These are phyloP conservation scores for Cnidoscolus chayamansa DNA, from an alignment of 441 rosid species.

Conservation along the genomic window DNA sequence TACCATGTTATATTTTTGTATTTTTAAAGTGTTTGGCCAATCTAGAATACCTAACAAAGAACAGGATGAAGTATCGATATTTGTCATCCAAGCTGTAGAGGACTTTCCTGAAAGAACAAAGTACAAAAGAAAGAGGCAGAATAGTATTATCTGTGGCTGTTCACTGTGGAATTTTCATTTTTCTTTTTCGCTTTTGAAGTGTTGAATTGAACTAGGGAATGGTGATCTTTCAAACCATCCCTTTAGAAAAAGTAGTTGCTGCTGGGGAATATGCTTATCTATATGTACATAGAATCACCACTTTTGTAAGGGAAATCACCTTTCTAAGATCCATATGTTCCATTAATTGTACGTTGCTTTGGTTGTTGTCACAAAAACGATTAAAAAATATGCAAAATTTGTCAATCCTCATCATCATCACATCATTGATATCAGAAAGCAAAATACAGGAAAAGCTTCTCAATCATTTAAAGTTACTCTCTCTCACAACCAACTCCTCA, in stretches of 20 bases:
- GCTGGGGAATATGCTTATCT: conserved; percentile 4
- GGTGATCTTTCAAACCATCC: background rate
- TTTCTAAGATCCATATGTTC: background rate
- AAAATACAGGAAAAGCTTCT: background rate
- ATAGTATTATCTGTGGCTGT: background rate
- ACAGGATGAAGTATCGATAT: background rate
- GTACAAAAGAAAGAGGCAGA: background rate
- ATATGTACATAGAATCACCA: conserved; percentile 7
- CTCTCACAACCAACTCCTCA: background rate
- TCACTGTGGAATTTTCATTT: background rate
- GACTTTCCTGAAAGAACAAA: background rate
- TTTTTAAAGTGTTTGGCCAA: background rate
- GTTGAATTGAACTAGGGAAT: background rate
- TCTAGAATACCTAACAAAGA: background rate
- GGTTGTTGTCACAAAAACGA: conserved; percentile 1
- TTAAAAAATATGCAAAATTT: background rate
- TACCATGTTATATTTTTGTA: background rate
- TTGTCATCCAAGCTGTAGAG: background rate
- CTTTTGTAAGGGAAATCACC: background rate
- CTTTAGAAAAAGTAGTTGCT: background rate
- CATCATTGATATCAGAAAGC: conserved; percentile 17
- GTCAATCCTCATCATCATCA: conserved; percentile 14
- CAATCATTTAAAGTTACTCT: conserved; percentile 22
- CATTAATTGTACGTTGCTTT: background rate
- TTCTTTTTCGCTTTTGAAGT: background rate